phyloP scores from a whole-genome alignment of 2,329 filamentous ascomycete species.

The Pseudopyricularia javanii region DNA sequence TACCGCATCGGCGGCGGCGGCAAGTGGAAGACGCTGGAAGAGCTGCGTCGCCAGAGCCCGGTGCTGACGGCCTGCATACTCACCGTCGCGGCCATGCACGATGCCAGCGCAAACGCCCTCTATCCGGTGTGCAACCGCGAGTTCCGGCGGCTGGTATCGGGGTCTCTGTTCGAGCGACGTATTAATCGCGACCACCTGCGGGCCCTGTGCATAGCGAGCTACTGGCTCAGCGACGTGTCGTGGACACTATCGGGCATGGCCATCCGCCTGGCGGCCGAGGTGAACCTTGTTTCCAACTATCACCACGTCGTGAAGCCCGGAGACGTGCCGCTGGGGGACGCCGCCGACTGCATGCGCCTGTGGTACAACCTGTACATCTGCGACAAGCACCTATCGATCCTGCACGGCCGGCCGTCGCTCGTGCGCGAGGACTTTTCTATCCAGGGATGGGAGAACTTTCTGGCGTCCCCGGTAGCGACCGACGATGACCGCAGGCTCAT shows the following conservation, averaged over 20 bases:
- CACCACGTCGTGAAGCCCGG: conserved; percentile 18
- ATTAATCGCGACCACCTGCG: conserved; percentile 37
- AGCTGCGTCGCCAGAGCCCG: conserved; percentile 39
- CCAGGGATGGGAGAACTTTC: conserved; percentile 42
- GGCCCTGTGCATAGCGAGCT: conserved; percentile 46
- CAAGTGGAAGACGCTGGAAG: conserved; percentile 34
- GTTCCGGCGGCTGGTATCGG: conserved; percentile 39
- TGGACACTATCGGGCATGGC: conserved; percentile 48
- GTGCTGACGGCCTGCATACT: conserved; percentile 42
- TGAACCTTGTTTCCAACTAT: conserved; percentile 30
- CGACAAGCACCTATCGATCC: conserved; percentile 48
- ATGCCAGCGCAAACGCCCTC: conserved; percentile 35
- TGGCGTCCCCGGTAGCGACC: conserved; percentile 36
- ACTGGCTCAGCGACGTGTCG: conserved; percentile 50
- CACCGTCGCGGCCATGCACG: conserved; percentile 45
- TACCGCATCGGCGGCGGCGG: conserved; percentile 31
- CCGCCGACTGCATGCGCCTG: conserved; percentile 39
- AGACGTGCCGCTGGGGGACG: conserved; percentile 19
- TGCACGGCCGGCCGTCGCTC: conserved; percentile 46
- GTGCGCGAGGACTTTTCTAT: conserved; percentile 46
- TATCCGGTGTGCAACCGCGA: conserved; percentile 41
- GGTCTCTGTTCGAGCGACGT: conserved; percentile 12
- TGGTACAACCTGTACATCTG: conserved; percentile 52
- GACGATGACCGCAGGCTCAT: conserved; percentile 42
- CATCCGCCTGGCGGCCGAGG: conserved; percentile 34